Conservation (phyloP, 345 rosid genomes). For the Salix viminalis region DNA sequence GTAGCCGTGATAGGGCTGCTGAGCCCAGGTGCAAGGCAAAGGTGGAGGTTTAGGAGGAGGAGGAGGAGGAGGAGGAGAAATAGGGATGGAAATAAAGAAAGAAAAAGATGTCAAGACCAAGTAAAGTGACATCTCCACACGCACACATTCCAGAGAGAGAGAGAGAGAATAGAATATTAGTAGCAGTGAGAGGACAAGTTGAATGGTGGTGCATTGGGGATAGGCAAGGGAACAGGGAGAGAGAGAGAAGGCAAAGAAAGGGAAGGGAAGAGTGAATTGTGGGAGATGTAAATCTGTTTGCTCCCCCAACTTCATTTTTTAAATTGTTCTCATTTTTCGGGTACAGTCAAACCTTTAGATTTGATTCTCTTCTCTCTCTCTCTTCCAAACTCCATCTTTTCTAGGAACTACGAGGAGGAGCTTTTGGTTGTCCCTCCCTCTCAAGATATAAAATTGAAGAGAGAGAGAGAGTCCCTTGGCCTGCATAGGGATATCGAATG, state of each 20-base stretch:
- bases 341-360: constrained; percentile 44
- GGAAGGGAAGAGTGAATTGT: neutral
- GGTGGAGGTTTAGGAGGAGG: neutral
- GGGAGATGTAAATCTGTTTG: neutral
- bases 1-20: neutral
- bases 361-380: constrained; percentile 9
- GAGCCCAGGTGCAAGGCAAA: neutral
- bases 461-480: neutral
- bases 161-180: neutral
- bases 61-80: neutral
- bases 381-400: constrained; percentile 9
- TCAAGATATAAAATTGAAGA: too few species aligned
- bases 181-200: neutral
- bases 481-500: neutral
- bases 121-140: neutral
- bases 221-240: neutral
- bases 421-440: neutral
- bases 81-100: neutral
- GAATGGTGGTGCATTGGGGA: neutral
- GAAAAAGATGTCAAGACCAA: neutral
- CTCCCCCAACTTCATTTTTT: neutral
- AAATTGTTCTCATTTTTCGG: constrained; percentile 9
- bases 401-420: neutral
- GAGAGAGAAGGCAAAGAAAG: neutral
- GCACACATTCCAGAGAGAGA: neutral